phyloP scores from a whole-genome alignment of 257 asterid species.

The Fraxinus quadrangulata region DNA sequence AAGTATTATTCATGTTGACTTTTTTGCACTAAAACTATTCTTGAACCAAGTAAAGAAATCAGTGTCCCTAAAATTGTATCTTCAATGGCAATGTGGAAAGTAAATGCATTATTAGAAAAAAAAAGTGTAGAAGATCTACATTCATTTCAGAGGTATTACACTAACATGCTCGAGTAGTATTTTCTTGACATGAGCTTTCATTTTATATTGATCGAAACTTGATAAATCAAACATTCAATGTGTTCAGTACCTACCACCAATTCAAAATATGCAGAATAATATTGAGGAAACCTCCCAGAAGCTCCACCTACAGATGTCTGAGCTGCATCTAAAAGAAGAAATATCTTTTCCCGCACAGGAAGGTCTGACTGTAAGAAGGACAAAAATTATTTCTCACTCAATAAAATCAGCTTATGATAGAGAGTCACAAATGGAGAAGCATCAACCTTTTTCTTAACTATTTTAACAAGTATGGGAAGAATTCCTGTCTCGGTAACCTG shows the following conservation, averaged over 20 bases:
- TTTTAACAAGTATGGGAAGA: constrained; percentile 81
- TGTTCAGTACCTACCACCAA: constrained; percentile 75
- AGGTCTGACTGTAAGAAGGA: constrained; percentile 62
- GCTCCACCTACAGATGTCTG: constrained; percentile 98
- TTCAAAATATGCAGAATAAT: constrained; percentile 80
- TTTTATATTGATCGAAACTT: constrained; percentile 1
- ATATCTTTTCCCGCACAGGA: constrained; percentile 82
- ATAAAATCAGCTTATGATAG: constrained; percentile 16
- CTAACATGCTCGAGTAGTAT: constrained; percentile 12
- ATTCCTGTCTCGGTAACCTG: constrained; percentile 81
- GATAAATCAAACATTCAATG: constrained; percentile 4
- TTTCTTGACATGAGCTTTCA: constrained; percentile 15
- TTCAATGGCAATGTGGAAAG: not conserved
- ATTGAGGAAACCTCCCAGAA: constrained; percentile 92
- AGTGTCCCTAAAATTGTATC: not conserved
- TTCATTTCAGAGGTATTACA: constrained; percentile 7
- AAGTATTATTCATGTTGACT: not conserved
- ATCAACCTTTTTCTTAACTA: constrained; percentile 89
- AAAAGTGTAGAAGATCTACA: not conserved
- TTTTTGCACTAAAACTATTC: not conserved
- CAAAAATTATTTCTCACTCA: constrained; percentile 17
- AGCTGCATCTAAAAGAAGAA: constrained; percentile 94
- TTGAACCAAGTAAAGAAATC: not conserved
- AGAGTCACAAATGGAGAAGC: constrained; percentile 9
- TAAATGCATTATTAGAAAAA: not conserved